Evolutionary conservation across 164 flowering plant genomes (phyloP), one percentile per base, ranked within the genome.

Genomic region (Akebia trifoliata): DNA sequence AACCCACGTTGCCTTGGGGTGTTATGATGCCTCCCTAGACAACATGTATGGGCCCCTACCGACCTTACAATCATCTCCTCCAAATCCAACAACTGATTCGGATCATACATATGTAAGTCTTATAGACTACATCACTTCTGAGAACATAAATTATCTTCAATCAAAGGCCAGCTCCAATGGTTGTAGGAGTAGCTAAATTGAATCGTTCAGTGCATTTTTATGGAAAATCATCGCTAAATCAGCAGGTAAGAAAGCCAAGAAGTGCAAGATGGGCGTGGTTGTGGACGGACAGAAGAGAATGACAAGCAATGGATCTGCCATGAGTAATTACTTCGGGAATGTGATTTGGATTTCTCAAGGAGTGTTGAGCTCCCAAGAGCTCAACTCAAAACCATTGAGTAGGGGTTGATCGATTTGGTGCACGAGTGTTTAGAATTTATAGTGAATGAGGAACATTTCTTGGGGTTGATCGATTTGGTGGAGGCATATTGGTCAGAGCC

Each of bases 381-480:
- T 73, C 9, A 61, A 17, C 15, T 15, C 25, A 12, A 63, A 38
- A 39, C 67, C 76, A 2, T 17, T 69, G 42, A 57, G 64, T 22
- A 56, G 69, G 69, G 70, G n/a, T n/a, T 61, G 48, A 76, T 74
- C 1, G 57, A 54, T 1, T 9, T 8, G 8, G 68, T 75, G 22
- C 69, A 68, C 0, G 62, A 61, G 3, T 59, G 17, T 18, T 10
- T 76, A 40, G 26, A 40, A 7, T 4, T 1, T 2, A 73, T 59
- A 3, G 49, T 36, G 1, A 62, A 62, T 3, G 65, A 56, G 29
- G 80, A 76, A 18, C 77, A 73, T 42, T 76, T 76, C 65, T 28
- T 62, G 57, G 67, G 62, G 7, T n/a, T 69, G 44, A 67, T 75
- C 1, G 79, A 75, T 17, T 75, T 71, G 75, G 76, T 72, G 51